Percentiles rank a stretch among this genome's conserved stretches.
Evolutionary conservation across 352 stramenopile species (phyloP).

Genomic region (Pythium scleroteichum): DNA sequence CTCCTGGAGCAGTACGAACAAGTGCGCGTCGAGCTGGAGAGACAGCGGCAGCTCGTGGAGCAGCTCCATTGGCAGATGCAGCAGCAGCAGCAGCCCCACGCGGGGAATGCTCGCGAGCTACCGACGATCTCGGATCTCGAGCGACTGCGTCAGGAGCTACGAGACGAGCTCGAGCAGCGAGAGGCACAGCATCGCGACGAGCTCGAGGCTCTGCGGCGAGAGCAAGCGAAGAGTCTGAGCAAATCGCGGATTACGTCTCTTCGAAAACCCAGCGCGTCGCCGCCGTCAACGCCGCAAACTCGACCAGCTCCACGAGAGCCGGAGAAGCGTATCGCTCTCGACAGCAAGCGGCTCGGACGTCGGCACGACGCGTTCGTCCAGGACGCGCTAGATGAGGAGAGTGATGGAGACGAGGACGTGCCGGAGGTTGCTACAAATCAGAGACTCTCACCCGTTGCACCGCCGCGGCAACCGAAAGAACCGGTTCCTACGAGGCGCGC

Average conservation of each 20-base stretch:
- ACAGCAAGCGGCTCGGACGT: not conserved
- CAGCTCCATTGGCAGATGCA: conserved; percentile 54
- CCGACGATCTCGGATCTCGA: conserved; percentile 59
- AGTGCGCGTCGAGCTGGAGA: conserved; percentile 48
- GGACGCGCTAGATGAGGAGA: conserved; percentile 14
- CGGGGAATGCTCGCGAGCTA: conserved; percentile 5
- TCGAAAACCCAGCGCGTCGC: no score
- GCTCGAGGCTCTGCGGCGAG: conserved; percentile 34
- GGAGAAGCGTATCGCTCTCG: not conserved
- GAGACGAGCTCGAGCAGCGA: conserved; percentile 49
- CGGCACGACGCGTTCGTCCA: conserved; percentile 23
- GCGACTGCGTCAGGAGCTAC: conserved; percentile 50
- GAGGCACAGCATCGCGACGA: conserved; percentile 53
- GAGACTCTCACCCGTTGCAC: not conserved
- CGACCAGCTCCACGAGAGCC: no score
- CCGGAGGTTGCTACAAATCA: not conserved
- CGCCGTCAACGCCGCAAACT: no score
- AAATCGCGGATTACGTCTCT: no score
- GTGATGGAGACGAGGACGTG: conserved; percentile 4
- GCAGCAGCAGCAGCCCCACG: conserved; percentile 29
- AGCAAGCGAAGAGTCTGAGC: conserved; percentile 18
- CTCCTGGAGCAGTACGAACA: conserved; percentile 58
- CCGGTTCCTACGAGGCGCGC: not conserved
- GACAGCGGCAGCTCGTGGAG: conserved; percentile 55
- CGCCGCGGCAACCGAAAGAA: not conserved